Evolutionary conservation across 768 basidiomycete genomes (phyloP).

Genomic region (Hypholoma sublateritium): DNA sequence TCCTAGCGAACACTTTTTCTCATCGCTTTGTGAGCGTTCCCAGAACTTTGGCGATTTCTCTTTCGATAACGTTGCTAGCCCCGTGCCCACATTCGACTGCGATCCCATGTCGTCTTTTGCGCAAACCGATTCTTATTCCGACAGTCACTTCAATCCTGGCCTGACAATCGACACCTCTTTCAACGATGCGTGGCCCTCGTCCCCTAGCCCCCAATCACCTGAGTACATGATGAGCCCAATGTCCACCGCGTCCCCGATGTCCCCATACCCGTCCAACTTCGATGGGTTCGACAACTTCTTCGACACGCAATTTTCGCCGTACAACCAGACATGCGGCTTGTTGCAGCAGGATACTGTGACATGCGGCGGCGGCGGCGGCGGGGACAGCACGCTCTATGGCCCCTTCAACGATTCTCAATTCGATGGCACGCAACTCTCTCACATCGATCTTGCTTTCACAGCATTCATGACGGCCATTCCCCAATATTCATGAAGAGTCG

Average conservation of each 20-base stretch:
- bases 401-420: conserved; percentile 12
- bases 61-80: conserved; percentile 34
- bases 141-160: conserved; percentile 11
- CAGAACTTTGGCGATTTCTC: conserved; percentile 48
- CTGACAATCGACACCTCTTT: conserved; percentile 43
- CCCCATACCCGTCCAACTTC: conserved; percentile 26
- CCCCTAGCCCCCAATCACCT: conserved; percentile 45
- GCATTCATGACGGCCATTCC: conserved; percentile 36
- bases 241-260: conserved; percentile 22
- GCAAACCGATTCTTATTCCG: conserved; percentile 11
- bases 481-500: conserved; percentile 18
- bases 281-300: conserved; percentile 30
- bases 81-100: conserved; percentile 10
- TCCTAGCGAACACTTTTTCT: background rate
- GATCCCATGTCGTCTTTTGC: conserved; percentile 18
- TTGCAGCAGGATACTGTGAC: conserved; percentile 1
- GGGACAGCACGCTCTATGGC: conserved; percentile 7
- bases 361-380: conserved; percentile 10
- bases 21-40: background rate
- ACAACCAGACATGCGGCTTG: conserved; percentile 12
- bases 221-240: conserved; percentile 27
- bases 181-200: conserved; percentile 43
- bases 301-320: conserved; percentile 17
- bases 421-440: conserved; percentile 12
- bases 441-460: conserved; percentile 27